These are phyloP conservation scores for Tolypocladium paradoxum DNA, from an alignment of 2,329 filamentous ascomycete genomes.

Conservation along the genomic window DNA sequence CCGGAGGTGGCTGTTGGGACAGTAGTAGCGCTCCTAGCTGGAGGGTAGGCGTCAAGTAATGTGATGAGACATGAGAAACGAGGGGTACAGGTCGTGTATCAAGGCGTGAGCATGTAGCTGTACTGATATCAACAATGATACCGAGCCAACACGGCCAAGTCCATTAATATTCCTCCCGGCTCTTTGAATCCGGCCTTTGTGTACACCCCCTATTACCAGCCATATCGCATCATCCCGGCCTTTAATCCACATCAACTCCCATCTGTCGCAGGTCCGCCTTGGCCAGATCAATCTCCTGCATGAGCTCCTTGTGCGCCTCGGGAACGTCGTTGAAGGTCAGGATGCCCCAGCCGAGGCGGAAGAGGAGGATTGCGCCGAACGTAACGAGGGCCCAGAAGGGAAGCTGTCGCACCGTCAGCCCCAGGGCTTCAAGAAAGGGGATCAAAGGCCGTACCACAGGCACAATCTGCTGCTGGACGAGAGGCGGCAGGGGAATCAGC, in stretches of 20 bases:
- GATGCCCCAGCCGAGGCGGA: constrained; percentile 84
- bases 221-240: background rate
- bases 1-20: constrained; percentile 46
- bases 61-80: constrained; percentile 7
- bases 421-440: background rate
- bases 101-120: background rate
- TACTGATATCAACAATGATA: background rate
- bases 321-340: constrained; percentile 96
- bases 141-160: background rate
- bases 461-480: constrained; percentile 75
- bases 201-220: background rate
- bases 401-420: constrained; percentile 42
- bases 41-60: constrained; percentile 20
- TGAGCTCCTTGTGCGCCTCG: constrained; percentile 78
- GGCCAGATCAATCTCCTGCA: constrained; percentile 70
- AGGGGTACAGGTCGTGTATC: background rate
- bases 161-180: background rate
- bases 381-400: constrained; percentile 88
- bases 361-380: constrained; percentile 85
- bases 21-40: constrained; percentile 48
- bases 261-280: constrained; percentile 61
- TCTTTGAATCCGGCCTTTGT: background rate
- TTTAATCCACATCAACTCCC: constrained; percentile 68
- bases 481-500: constrained; percentile 66
- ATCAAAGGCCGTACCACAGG: constrained; percentile 54